phyloP scores from a whole-genome alignment of 768 basidiomycete species.

The Suillus luteus region DNA sequence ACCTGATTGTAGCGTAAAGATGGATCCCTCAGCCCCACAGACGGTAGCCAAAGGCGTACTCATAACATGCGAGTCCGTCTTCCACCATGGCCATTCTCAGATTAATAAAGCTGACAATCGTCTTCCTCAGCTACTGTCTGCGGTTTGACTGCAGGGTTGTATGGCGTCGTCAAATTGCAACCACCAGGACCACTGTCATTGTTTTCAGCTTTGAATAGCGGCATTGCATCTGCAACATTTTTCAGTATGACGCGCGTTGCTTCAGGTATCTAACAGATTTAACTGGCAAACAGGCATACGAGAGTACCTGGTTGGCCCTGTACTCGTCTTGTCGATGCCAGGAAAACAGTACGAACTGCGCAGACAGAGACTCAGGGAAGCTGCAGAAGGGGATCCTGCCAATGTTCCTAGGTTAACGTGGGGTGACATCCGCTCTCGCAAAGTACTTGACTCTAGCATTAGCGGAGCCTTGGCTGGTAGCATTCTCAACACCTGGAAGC shows the following conservation, averaged over 20 bases:
- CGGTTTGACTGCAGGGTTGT: constrained; percentile 45
- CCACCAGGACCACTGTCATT: constrained; percentile 51
- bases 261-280: neutral
- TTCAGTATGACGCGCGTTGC: constrained; percentile 57
- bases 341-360: constrained; percentile 49
- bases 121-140: constrained; percentile 54
- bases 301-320: constrained; percentile 74
- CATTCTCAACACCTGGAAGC: constrained; percentile 54
- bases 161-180: constrained; percentile 49
- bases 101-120: constrained; percentile 29
- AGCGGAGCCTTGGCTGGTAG: constrained; percentile 74
- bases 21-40: constrained; percentile 36
- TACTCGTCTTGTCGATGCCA: constrained; percentile 47
- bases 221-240: constrained; percentile 71
- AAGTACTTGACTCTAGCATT: constrained; percentile 69
- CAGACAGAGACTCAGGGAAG: constrained; percentile 34
- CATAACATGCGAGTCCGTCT: constrained; percentile 82
- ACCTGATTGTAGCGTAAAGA: constrained; percentile 6
- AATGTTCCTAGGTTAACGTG: constrained; percentile 36
- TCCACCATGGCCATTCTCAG: constrained; percentile 25
- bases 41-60: constrained; percentile 60
- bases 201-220: constrained; percentile 71
- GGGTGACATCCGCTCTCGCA: constrained; percentile 57
- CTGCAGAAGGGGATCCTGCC: constrained; percentile 22
- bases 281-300: constrained; percentile 54